Base-by-base conservation (phyloP, 345 rosid species). In the Linum usitatissimum region DNA sequence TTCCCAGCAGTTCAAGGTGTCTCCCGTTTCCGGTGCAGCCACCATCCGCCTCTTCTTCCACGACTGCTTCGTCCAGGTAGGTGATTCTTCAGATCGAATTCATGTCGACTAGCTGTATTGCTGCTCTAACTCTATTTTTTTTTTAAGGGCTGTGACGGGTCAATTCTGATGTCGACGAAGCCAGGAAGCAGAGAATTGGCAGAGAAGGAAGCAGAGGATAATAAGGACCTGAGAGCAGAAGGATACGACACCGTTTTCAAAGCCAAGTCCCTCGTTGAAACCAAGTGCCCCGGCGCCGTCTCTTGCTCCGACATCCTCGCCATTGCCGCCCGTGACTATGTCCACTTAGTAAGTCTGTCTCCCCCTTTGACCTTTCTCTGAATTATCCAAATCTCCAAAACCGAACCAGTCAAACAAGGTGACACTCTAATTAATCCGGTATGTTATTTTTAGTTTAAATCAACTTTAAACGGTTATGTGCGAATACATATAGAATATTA, bases 11-110 rank as follows among this genome's bases (percentile, higher is more conserved):
- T 88, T 86, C 79, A 82, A 83, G 70, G 85, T 81, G 74, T 66
- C 75, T 1, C 98, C 96, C 0, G 77, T 86, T 68, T 79, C 98
- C 0, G 90, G 80, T 9, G 87, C 97, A 2, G 96, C 98, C 76
- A 86, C 98, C 51, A 82, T 91, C 61, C 91, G 91, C 30, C 88
- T 91, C 59, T 84, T 88, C 82, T 91, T 91, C 82, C 98, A 91
- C 15, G 98, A 91, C 81, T 91, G 98, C 83, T 91, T 91, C 60
- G 84, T 91, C 23, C 87, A 84, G 70, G 96, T 91, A 66, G 28
- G 28, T 2, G 28, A 23, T 23, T 23, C 28, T 23, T 23, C 28
- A 2, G 28, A 23, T 23, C 28, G 28, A 23, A 23, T 0, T 23
- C 2, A 23, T 23, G 28, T 23, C 28, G 28, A 23, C 28, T 23